Conservation (phyloP, 176 grass and related monocot species). For the Rhynchospora tenuis region DNA sequence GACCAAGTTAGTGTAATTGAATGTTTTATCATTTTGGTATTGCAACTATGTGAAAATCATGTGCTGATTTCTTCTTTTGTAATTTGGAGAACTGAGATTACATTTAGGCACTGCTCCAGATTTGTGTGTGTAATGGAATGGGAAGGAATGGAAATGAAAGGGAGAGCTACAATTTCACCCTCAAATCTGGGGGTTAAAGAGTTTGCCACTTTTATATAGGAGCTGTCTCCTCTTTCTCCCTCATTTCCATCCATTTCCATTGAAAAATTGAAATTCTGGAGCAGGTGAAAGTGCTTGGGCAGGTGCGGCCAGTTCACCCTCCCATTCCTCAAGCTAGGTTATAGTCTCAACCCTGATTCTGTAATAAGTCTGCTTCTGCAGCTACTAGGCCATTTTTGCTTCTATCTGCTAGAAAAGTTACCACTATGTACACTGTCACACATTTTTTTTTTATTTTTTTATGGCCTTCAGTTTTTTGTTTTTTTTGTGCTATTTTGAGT, state of each 20-base stretch:
- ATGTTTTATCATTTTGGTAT: not conserved
- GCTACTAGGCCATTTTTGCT: not conserved
- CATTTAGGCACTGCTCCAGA: not conserved
- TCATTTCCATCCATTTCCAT: too few species aligned
- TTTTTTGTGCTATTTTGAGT: not conserved
- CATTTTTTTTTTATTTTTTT: not conserved
- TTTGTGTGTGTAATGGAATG: too few species aligned
- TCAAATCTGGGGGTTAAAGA: too few species aligned
- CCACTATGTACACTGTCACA: not conserved
- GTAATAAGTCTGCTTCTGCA: not conserved
- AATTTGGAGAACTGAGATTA: not conserved
- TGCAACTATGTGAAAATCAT: not conserved
- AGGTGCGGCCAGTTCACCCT: too few species aligned
- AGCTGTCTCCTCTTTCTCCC: too few species aligned
- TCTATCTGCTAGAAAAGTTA: not conserved
- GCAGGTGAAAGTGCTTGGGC: too few species aligned
- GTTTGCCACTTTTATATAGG: too few species aligned
- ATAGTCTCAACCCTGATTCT: not conserved
- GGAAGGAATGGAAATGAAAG: too few species aligned
- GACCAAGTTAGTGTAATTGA: not conserved
- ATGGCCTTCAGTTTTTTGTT: conserved; percentile 2
- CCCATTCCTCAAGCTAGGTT: not conserved
- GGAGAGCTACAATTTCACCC: too few species aligned
- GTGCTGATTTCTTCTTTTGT: not conserved
- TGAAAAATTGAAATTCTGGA: too few species aligned